Base-by-base conservation (phyloP, 2,329 filamentous ascomycete genomes). In the Trichoderma citrinoviride region DNA sequence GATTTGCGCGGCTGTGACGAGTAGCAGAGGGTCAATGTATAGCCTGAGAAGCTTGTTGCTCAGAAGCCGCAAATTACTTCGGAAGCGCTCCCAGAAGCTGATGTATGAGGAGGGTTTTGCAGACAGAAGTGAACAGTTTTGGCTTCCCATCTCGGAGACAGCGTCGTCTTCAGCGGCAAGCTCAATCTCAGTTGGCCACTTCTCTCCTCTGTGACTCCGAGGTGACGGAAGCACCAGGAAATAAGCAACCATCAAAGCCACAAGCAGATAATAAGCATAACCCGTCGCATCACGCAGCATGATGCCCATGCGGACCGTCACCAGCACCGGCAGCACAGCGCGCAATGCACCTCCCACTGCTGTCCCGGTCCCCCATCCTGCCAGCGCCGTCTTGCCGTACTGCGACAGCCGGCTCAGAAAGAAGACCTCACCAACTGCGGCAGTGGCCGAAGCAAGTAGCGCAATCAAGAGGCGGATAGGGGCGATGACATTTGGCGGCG, bases 291-390 rank as follows among this genome's bases (percentile, higher is more conserved):
- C 27, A 6, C 58, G 58, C 47, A 61, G 17, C 5, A 40, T 43
- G 8, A 63, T 17, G 5, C 40, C 43, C 15, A 54, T 47, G 3
- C 27, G 25, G 7, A 55, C 6, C 43, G 50, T 54, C 15, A 63
- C 25, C 3, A 61, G 8, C 10, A 37, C 52, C 5, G 58, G 58
- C 3, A 61, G 37, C 12, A 53, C 17, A n/a, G 40, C 46, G 7
- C 47, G 47, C 23, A 61, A 4, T 23, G 75, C 63, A 10, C 70
- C 67, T 0, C 73, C 76, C 0, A 70, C 69, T 14, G 75, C 77
- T 5, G 72, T 71, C 1, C 76, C 76, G 1, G 75, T 66, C 47
- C 74, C 77, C 76, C 77, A 78, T 33, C 77, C 76, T 2, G 70
- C 71, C 19, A 78, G 33, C 66, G 72, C 75, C n/a, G 67, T 61